Conservation (phyloP, 2,329 filamentous ascomycete species). For the Shiraia bambusicola region DNA sequence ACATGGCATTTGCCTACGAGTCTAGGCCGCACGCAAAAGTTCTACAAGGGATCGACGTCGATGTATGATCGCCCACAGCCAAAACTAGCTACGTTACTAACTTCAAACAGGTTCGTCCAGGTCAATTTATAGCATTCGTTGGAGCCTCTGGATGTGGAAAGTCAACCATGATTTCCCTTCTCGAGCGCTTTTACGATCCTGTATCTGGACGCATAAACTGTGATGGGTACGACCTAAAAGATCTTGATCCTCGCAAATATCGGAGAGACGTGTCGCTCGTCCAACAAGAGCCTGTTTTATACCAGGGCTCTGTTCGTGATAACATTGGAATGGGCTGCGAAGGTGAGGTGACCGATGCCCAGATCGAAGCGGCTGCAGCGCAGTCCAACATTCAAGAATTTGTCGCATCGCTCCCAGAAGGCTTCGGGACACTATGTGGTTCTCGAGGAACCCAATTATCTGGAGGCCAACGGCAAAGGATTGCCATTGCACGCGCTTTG, state of each 20-base stretch:
- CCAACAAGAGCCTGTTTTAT: constrained; percentile 90
- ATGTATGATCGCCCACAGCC: constrained; percentile 32
- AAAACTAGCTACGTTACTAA: neutral
- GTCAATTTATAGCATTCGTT: constrained; percentile 84
- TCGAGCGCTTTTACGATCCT: constrained; percentile 94
- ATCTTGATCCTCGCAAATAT: constrained; percentile 77
- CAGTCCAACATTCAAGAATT: constrained; percentile 53
- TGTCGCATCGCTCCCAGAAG: constrained; percentile 51
- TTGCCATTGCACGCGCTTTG: constrained; percentile 88
- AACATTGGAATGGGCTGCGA: constrained; percentile 74
- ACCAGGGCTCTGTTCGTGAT: constrained; percentile 87
- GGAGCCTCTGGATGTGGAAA: constrained; percentile 93
- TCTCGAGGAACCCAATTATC: constrained; percentile 39
- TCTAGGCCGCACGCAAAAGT: constrained; percentile 74
- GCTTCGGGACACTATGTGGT: constrained; percentile 49
- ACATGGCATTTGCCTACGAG: constrained; percentile 82
- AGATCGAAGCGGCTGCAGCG: constrained; percentile 74
- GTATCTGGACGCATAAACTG: constrained; percentile 75
- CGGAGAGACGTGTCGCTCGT: constrained; percentile 82
- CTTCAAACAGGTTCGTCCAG: constrained; percentile 58
- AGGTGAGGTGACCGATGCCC: constrained; percentile 69
- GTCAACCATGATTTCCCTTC: constrained; percentile 83
- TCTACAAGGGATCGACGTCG: constrained; percentile 76
- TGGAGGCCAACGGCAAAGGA: constrained; percentile 91
- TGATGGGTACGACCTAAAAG: constrained; percentile 76